These are phyloP conservation scores for Fusarium subtropicale DNA, from an alignment of 2,329 filamentous ascomycete genomes.

Conservation along the genomic window DNA sequence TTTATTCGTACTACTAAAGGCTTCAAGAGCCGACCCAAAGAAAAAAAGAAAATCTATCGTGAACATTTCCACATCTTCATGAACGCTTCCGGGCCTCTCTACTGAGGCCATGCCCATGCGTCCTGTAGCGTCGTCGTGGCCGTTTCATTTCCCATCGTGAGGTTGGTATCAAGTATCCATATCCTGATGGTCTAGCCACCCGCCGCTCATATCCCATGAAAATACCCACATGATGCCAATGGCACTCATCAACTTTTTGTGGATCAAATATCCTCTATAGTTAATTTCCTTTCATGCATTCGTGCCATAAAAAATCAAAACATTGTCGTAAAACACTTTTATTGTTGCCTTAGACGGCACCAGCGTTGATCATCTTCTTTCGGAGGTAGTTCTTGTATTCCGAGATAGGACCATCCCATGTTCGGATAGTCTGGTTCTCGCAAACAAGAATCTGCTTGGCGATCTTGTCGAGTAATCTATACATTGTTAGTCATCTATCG, in stretches of 20 bases:
- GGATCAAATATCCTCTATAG: slow-evolving; percentile 48
- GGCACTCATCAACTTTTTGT: slow-evolving; percentile 48
- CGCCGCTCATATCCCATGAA: slow-evolving; percentile 47
- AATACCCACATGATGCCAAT: slow-evolving; percentile 46
- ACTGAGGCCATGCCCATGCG: slow-evolving; percentile 48
- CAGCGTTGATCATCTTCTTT: slow-evolving; percentile 96
- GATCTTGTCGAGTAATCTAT: slow-evolving; percentile 96
- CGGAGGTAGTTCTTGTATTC: slow-evolving; percentile 98
- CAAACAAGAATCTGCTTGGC: slow-evolving; percentile 99
- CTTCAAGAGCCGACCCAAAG: slow-evolving; percentile 42
- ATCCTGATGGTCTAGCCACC: slow-evolving; percentile 46
- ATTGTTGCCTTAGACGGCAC: slow-evolving; percentile 76
- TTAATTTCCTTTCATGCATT: slow-evolving; percentile 44
- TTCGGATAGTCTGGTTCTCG: slow-evolving; percentile 93
- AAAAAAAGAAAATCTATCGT: slow-evolving; percentile 52
- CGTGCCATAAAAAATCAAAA: slow-evolving; percentile 39
- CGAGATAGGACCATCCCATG: slow-evolving; percentile 90
- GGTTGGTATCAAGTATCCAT: slow-evolving; percentile 42
- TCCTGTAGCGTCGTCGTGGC: slow-evolving; percentile 47
- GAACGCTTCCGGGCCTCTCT: slow-evolving; percentile 47
- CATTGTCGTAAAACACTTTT: slow-evolving; percentile 26
- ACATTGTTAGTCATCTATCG: slow-evolving; percentile 28
- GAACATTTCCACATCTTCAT: slow-evolving; percentile 49
- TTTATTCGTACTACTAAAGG: slow-evolving; percentile 46
- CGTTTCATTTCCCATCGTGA: slow-evolving; percentile 37